phyloP scores from a whole-genome alignment of 192 early-diverging fungal genomes.

The Backusella liffmaniae region DNA sequence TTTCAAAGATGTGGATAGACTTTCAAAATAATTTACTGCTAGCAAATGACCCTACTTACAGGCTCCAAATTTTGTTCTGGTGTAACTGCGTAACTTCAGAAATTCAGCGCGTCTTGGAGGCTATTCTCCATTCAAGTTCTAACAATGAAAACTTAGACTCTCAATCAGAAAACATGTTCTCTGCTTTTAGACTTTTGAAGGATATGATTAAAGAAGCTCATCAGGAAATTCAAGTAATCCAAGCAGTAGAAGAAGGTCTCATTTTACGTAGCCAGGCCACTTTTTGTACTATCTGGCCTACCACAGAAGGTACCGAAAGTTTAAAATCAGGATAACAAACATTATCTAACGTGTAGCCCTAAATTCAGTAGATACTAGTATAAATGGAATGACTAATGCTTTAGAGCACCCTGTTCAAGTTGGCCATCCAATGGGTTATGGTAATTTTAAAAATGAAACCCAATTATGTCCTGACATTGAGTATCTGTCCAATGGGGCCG shows the following conservation, averaged over 20 bases:
- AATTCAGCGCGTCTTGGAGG: background rate
- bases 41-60: background rate
- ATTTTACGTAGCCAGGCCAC: background rate
- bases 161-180: background rate
- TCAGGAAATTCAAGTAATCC: background rate
- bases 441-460: background rate
- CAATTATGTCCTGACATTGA: background rate
- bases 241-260: background rate
- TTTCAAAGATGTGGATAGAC: constrained; percentile 16
- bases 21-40: constrained; percentile 10
- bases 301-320: background rate
- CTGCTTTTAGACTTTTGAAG: background rate
- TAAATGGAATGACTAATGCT: background rate
- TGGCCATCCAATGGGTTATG: background rate
- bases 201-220: constrained; percentile 3
- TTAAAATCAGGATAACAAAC: background rate
- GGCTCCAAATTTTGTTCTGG: background rate
- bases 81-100: background rate
- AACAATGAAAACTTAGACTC: background rate
- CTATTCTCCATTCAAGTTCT: background rate
- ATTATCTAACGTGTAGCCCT: background rate
- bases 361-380: background rate
- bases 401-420: background rate
- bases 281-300: background rate
- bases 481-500: background rate